Conservation (phyloP, 768 basidiomycete species). For the Pholiota molesta region DNA sequence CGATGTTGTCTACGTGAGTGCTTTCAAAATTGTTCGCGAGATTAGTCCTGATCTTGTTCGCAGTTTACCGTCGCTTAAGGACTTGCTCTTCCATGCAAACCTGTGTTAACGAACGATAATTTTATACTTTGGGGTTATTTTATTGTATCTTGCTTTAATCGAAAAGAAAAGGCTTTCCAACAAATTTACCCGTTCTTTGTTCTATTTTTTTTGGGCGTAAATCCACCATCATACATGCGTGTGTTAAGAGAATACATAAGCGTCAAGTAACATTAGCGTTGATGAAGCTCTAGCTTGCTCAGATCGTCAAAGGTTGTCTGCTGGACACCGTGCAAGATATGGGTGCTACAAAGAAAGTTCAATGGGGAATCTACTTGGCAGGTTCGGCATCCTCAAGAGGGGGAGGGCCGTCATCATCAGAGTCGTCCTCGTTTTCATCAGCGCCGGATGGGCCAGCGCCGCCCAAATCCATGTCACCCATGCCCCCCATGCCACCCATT, state of each 20-base stretch:
- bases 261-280: neutral
- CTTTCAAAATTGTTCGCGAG: neutral
- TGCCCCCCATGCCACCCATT: slow-evolving; percentile 38
- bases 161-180: neutral
- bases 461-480: slow-evolving; percentile 22
- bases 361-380: slow-evolving; percentile 35
- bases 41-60: neutral
- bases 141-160: neutral
- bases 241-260: neutral
- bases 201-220: neutral
- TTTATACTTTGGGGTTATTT: neutral
- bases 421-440: slow-evolving; percentile 47
- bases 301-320: neutral
- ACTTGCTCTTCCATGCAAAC: neutral
- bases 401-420: slow-evolving; percentile 74
- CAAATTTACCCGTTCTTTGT: neutral
- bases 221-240: neutral
- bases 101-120: neutral
- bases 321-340: neutral
- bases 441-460: slow-evolving; percentile 21
- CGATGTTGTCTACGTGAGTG: slow-evolving; percentile 58
- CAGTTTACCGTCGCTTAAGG: slow-evolving; percentile 32
- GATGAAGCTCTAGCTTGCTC: neutral
- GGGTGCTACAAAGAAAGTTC: neutral
- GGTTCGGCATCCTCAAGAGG: slow-evolving; percentile 74